Base-by-base conservation (phyloP, 2,329 filamentous ascomycete genomes). In the Botrytis squamosa region DNA sequence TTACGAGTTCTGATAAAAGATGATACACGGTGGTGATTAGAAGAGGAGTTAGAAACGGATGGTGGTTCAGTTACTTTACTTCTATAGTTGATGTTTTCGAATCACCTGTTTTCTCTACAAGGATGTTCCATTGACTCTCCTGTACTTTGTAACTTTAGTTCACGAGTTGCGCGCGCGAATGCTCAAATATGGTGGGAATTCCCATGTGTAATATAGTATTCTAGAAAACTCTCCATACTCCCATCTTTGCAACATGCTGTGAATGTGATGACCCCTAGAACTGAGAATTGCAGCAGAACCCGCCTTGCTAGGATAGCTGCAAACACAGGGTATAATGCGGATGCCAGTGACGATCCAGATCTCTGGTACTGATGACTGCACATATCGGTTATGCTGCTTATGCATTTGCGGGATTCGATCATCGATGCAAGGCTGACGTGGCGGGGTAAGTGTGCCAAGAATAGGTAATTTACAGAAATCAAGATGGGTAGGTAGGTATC, bases 41-140 rank as follows among this genome's bases (percentile, higher is more conserved):
- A 55, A 57, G 25, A 68, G 65, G 25, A 57, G 65, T 57, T 68
- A 22, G 25, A 68, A n/a, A 38, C 14, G 64, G 44, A 49, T 29
- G 65, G 65, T 57, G 49, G 46, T 57, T 57, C 36, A 68, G 18
- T 68, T 68, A 36, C 46, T 68, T 20, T n/a, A 40, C 25, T 57
- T 55, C 10, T 68, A n/a, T 40, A 57, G n/a, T 68, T 22, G 33
- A 20, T 42, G 36, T 57, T 57, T 55, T 57, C 25, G 46, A 68
- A 68, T 36, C 40, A 55, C 46, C 14, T 3, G 20, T 68, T 57
- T 38, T 20, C 29, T 33, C 29, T 20, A 52, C 6, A 38, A 38
- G 16, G 44, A 52, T 57, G 36, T 67, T 55, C 1, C 33, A 40
- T 67, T 40, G 18, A 57, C 5, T 33, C 36, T 42, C 9, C 16